Conservation (phyloP, 257 asterid species). For the Nicotiana otophora region DNA sequence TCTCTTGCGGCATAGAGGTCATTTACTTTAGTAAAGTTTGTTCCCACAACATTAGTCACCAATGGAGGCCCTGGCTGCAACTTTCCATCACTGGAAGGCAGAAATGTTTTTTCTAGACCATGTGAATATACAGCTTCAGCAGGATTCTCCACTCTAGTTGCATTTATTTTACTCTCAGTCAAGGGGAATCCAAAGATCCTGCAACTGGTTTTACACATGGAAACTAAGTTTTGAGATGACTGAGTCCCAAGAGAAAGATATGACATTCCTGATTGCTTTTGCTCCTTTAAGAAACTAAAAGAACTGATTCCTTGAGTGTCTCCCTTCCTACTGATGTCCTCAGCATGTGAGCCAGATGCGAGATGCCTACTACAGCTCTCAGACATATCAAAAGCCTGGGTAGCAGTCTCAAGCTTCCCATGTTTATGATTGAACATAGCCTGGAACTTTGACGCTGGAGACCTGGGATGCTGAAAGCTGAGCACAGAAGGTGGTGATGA, state of each 20-base stretch:
- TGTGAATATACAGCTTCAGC: conserved; percentile 16
- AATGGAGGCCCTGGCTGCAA: conserved; percentile 37
- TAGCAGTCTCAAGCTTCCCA: conserved; percentile 27
- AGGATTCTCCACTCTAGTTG: conserved; percentile 25
- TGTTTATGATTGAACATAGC: conserved; percentile 19
- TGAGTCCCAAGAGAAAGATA: conserved; percentile 33
- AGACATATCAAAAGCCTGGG: conserved; percentile 26
- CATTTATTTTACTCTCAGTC: conserved; percentile 45
- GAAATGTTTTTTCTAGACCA: conserved; percentile 20
- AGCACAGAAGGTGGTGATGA: conserved; percentile 53
- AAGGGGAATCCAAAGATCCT: conserved; percentile 83
- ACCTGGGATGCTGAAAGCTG: conserved; percentile 39
- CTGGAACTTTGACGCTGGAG: conserved; percentile 33
- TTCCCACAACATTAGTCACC: conserved; percentile 34
- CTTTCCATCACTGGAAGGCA: conserved; percentile 34
- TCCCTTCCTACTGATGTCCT: conserved; percentile 17
- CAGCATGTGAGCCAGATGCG: conserved; percentile 19
- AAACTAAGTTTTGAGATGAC: conserved; percentile 33
- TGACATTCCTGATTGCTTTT: conserved; percentile 12
- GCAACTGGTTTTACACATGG: conserved; percentile 57
- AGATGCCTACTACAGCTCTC: conserved; percentile 25
- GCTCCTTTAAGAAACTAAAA: conserved; percentile 23
- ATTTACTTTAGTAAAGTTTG: conserved; percentile 42
- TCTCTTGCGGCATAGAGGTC: conserved; percentile 62
- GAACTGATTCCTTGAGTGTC: conserved; percentile 19